phyloP scores from a whole-genome alignment of 2,329 filamentous ascomycete genomes.

The Alternaria angustiovoidea region DNA sequence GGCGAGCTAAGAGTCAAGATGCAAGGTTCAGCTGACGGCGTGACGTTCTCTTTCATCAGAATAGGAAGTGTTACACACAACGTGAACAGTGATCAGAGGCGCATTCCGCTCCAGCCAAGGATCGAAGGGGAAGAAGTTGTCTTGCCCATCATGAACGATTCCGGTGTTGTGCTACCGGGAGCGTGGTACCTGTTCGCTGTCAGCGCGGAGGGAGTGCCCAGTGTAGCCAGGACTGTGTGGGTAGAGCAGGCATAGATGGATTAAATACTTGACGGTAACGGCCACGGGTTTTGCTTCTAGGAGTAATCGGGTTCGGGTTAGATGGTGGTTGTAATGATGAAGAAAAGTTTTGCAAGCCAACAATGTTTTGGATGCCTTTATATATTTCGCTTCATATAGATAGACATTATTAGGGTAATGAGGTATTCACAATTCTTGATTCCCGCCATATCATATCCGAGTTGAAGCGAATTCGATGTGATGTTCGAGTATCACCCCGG shows the following conservation, averaged over 20 bases:
- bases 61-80: slow-evolving; percentile 36
- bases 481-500: background rate
- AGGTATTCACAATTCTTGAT: background rate
- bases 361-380: background rate
- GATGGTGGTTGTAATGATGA: background rate
- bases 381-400: background rate
- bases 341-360: background rate
- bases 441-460: too few species aligned
- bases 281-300: background rate
- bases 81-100: slow-evolving; percentile 33
- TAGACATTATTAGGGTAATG: background rate
- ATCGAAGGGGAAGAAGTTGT: slow-evolving; percentile 10
- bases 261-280: background rate
- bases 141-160: slow-evolving; percentile 20
- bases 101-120: slow-evolving; percentile 21
- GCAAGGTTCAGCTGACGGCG: slow-evolving; percentile 15
- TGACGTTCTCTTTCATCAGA: slow-evolving; percentile 24
- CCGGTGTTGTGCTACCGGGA: slow-evolving; percentile 23
- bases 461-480: background rate
- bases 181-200: slow-evolving; percentile 32
- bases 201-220: slow-evolving; percentile 25
- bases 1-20: slow-evolving; percentile 23
- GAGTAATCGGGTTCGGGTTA: background rate
- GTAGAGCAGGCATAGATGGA: slow-evolving; percentile 5
- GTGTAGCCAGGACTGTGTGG: slow-evolving; percentile 25